A percentile compares a stretch with the other conserved stretches of the same genome.
Conservation (phyloP, 495 filamentous ascomycete genomes). For the Penicillium simplicissimum region DNA sequence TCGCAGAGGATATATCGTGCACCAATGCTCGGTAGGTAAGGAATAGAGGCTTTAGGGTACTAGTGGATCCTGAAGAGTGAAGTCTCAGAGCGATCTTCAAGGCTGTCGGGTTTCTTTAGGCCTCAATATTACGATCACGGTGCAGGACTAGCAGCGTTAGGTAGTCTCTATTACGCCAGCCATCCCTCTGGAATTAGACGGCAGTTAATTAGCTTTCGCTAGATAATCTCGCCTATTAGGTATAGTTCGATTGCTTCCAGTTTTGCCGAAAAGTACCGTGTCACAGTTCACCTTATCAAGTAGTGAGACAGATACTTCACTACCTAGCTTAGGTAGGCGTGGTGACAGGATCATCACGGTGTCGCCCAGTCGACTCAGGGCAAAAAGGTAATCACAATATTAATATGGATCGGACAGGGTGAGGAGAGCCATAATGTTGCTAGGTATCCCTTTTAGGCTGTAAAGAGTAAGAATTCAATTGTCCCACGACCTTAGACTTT, state of each 20-base stretch:
- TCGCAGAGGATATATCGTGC: conserved; percentile 38
- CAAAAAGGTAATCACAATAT: conserved; percentile 60
- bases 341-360: conserved; percentile 61
- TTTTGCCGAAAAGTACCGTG: conserved; percentile 44
- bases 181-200: conserved; percentile 28
- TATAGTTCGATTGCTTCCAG: conserved; percentile 40
- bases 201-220: conserved; percentile 37
- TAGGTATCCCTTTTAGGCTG: conserved; percentile 32
- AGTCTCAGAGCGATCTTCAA: conserved; percentile 48
- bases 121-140: conserved; percentile 28
- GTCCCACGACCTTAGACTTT: neutral
- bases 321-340: conserved; percentile 53
- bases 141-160: conserved; percentile 37
- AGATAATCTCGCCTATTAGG: conserved; percentile 45
- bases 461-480: neutral
- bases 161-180: conserved; percentile 23
- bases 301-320: conserved; percentile 52
- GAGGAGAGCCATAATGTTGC: conserved; percentile 53
- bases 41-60: conserved; percentile 55
- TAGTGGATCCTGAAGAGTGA: conserved; percentile 62
- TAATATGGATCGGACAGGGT: conserved; percentile 55
- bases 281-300: conserved; percentile 49
- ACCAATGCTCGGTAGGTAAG: conserved; percentile 42
- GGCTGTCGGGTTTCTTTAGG: conserved; percentile 33
- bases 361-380: conserved; percentile 58